Evolutionary conservation across 2,329 filamentous ascomycete species (phyloP).

Genomic region (Diaporthe ampelina): DNA sequence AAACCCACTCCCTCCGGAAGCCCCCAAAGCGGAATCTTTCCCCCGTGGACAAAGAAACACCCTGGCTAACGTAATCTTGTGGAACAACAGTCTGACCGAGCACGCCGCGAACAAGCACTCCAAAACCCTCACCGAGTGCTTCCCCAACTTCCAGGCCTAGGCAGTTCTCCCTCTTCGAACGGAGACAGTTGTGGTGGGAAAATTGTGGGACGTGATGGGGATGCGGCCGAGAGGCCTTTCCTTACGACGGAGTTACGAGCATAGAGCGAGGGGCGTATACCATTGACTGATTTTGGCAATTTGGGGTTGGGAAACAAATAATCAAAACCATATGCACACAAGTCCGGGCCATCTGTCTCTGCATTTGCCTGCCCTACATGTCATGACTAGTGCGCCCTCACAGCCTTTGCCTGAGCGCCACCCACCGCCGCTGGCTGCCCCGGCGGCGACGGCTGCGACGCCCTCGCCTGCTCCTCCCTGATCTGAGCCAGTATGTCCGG

Average conservation of each 20-base stretch:
- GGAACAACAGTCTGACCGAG: constrained; percentile 69
- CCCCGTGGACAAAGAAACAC: background rate
- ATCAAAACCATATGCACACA: constrained; percentile 16
- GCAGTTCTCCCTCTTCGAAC: constrained; percentile 8
- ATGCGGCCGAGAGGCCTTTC: background rate
- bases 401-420: constrained; percentile 47
- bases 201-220: too few relatives aligned
- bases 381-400: constrained; percentile 55
- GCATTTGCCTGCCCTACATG: background rate
- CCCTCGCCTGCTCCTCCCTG: constrained; percentile 67
- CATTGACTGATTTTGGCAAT: constrained; percentile 38
- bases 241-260: constrained; percentile 39
- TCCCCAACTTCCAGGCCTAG: constrained; percentile 64
- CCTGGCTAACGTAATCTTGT: background rate
- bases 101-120: constrained; percentile 84
- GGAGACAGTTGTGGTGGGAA: background rate
- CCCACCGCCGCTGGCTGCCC: constrained; percentile 41
- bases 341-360: background rate
- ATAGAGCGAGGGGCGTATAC: constrained; percentile 43
- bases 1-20: background rate
- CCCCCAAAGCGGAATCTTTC: background rate
- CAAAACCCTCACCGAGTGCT: constrained; percentile 80
- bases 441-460: constrained; percentile 45
- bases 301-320: constrained; percentile 13
- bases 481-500: constrained; percentile 73